Base-by-base conservation (phyloP, 345 rosid species). In the Erucastrum elatum region DNA sequence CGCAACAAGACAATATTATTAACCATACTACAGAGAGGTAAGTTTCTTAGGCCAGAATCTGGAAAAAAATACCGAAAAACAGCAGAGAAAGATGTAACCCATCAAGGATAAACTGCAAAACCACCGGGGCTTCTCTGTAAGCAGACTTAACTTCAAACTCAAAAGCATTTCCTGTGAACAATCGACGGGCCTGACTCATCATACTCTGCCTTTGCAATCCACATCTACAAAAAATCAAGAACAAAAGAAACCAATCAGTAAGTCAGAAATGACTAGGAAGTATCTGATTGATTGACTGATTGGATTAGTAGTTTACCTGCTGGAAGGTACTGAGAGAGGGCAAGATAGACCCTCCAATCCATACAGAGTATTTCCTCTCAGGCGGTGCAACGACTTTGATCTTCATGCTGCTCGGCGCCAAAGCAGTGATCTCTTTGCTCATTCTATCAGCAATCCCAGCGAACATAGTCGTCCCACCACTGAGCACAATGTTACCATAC, bases 391-490 rank as follows among this genome's bases (percentile, higher is more conserved):
- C 97, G 16, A 92, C 97, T 87, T 92, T 91, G 80, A 91, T 90
- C 86, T 91, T 91, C 97, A 88, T 91, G 88, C 94, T 91, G 90
- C 90, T 90, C 5, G 97, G 98, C 7, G 96, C 96, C 55, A 91
- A 79, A 0, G 97, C 92, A 13, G 96, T 82, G 78, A 93, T 93
- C 82, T 93, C 98, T 87, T 90, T 91, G 88, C 91, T 93, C 96
- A 93, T 91, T 83, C 98, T 88, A 64, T 91, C 98, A 30, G 92
- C 93, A 44, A 91, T 91, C 6, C 93, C 93, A 1, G 90, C 80
- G 89, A 93, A 93, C 98, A 93, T 93, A 55, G 96, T 93, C 0
- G 96, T 77, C 13, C 98, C 98, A 88, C 96, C 94, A 58, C 94
- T 92, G 34, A 92, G 92, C 59, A 92, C 97, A 69, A 90, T 90